Base-by-base conservation (phyloP, 441 rosid species). In the Manihot esculenta region DNA sequence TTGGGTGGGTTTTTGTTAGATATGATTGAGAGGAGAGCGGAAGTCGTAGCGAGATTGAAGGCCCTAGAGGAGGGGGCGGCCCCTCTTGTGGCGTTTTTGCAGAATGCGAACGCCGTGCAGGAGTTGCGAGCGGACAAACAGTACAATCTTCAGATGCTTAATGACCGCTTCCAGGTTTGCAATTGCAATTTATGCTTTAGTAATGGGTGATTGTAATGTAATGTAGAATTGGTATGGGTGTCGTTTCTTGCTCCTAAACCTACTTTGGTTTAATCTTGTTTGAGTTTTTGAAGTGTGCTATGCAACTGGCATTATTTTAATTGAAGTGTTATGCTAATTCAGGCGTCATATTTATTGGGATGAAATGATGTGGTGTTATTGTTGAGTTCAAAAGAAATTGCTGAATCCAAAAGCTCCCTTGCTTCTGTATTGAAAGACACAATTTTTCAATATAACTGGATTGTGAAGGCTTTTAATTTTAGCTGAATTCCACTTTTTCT, bases 51-150 rank as follows among this genome's bases (percentile, higher is more conserved):
- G 0, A 78, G 96, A 71, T 88, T 94, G 38, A 92, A 92, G 78
- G 77, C 98, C 18, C 74, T 95, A 77, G 98, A 95, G 81, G 99
- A 92, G 67, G 87, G 88, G 23, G 99, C 99, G 48, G 93, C 98
- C 8, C 96, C 96, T 0, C 70, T 95, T 15, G 89, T 95, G 33
- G 27, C 81, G 9, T 92, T 95, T 77, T 82, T 95, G 80, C 88
- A 88, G 83, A 91, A 92, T 78, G 81, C 96, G 12, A 82, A 23
- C 48, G 87, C 97, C 1, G 84, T 90, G 18, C 98, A 92, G 84
- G 99, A 94, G 83, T 77, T 90, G 71, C 79, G 88, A 61, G 84
- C 86, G 60, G 98, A 94, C 53, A 87, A 82, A 79, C 91, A 87
- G 54, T 92, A 87, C 75, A 94, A 94, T 83, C 94, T 94, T 56